Evolutionary conservation across 768 basidiomycete species (phyloP).

Genomic region (Mycena venus): DNA sequence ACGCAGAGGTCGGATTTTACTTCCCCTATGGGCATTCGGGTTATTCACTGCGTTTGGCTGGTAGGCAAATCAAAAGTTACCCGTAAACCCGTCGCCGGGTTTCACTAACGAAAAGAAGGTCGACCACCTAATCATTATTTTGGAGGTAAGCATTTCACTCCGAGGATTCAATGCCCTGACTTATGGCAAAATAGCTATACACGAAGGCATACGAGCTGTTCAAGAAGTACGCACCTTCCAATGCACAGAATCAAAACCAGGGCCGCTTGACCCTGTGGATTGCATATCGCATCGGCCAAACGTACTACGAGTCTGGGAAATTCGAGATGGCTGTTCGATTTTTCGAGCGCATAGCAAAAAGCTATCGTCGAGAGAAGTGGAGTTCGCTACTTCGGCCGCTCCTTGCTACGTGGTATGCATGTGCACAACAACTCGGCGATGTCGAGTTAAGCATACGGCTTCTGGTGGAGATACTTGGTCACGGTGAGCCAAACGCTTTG

Average conservation of each 20-base stretch:
- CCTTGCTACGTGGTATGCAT: slow-evolving; percentile 84
- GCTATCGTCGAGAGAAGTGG: slow-evolving; percentile 92
- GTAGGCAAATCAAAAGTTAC: slow-evolving; percentile 49
- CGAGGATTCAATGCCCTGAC: background rate
- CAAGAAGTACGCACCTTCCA: slow-evolving; percentile 75
- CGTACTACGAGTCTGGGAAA: slow-evolving; percentile 84
- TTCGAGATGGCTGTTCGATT: slow-evolving; percentile 93
- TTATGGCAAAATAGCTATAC: slow-evolving; percentile 71
- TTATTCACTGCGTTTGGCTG: background rate
- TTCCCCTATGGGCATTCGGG: background rate
- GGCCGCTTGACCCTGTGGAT: slow-evolving; percentile 90
- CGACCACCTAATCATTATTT: slow-evolving; percentile 84
- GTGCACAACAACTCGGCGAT: slow-evolving; percentile 83
- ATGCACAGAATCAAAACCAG: slow-evolving; percentile 64
- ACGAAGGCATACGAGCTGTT: slow-evolving; percentile 95
- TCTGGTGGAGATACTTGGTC: slow-evolving; percentile 86
- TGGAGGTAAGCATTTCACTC: slow-evolving; percentile 71
- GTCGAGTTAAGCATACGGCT: slow-evolving; percentile 82
- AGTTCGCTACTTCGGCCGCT: slow-evolving; percentile 78
- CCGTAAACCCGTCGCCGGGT: slow-evolving; percentile 68
- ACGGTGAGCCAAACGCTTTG: slow-evolving; percentile 66
- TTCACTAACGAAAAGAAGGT: slow-evolving; percentile 93
- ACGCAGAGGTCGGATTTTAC: slow-evolving; percentile 64
- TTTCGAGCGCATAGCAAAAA: slow-evolving; percentile 92
- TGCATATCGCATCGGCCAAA: slow-evolving; percentile 90